Base-by-base conservation (phyloP, 139 green algal genomes). In the Desmodesmus armatus region DNA sequence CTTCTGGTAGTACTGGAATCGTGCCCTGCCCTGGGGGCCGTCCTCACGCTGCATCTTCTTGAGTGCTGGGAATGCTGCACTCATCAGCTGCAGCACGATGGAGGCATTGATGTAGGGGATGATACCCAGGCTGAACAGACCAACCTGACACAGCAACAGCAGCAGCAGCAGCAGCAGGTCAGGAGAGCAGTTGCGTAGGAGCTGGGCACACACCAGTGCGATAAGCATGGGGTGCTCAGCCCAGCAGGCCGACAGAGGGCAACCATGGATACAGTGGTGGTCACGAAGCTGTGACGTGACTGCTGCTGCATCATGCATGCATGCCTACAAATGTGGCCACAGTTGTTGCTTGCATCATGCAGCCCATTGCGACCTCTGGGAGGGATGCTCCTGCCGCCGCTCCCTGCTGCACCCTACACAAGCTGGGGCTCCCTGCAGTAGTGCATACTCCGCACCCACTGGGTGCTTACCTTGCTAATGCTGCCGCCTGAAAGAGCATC, bases 91-190 rank as follows among this genome's bases (percentile, higher is more conserved):
- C 35, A 96, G 88, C 41, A 96, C 88, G 90, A 99, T 99, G 85
- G 94, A 98, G 23, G 96, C 93, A 87, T 99, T 99, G 95, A 99
- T 99, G 95, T 98, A 99, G 41, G 97, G 97, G 78, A 99, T 97
- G 88, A 99, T 99, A 76, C 97, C 97, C n/a, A 99, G 94, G 7
- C 93, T 98, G 90, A 99, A 99, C 11, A 99, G 87, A n/a, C 97
- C 97, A 3, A 84, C 78, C 78, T 84, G 76, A 9, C 15, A 51
- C n/a, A 69, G 41, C 9, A 37, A 27, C 51, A 37, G 27, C 17
- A 27, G 2, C 55, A 0, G 33, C 49, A 35, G 39, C 39, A 92
- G 78, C 44, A 65, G 55, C 55, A 65, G n/a, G 55, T 7, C 7
- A 55, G 47, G 47, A 21, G 47, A 55, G 47, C 47, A 55, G 47